Evolutionary conservation across 2,329 filamentous ascomycete species (phyloP), one percentile per base, ranked within the genome.

Genomic region (Verticillium klebahnii): DNA sequence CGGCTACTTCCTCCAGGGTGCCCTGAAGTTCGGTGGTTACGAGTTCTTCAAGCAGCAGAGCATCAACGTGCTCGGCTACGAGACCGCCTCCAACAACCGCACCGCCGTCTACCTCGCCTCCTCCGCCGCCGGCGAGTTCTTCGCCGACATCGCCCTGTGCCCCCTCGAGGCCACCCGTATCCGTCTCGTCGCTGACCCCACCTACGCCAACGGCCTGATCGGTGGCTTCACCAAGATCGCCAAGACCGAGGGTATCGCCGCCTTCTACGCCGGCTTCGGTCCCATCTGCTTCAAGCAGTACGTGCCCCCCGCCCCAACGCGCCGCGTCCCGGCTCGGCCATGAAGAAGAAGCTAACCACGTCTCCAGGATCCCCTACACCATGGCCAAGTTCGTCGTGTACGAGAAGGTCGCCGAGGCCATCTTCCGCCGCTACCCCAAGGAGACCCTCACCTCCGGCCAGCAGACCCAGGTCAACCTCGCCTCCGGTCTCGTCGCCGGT

Each of bases 331-430:
- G 12, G 11, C 17, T n/a, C n/a, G 2, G 9, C 17, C 11, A 50
- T 12, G 8, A 25, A 50, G 2, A n/a, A 25, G n/a, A 50, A 50
- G 11, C 63, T 65, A 17, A 64, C 61, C 34, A 9, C 11, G 14
- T 17, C 9, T 56, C 5, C 67, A 92, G 89, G 85, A 88, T 96
- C 71, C 92, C 92, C 68, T 96, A 96, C 84, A 96, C 92, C 78
- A 93, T 95, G 89, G 84, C 92, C 85, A 96, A 96, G 85, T 96
- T 96, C 82, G 92, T 94, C 79, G 92, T 93, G 72, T 95, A 87
- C 86, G 92, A 96, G 82, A 94, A 94, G 85, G 90, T 92, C 71
- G 82, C 87, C 71, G 92, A 95, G 82, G 72, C 83, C 69, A 77
- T 91, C 81, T 94, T 88, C 85, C 77, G 80, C 70, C 66, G 73